phyloP scores from a whole-genome alignment of 805 yeast genomes.

The Candida methanosorbosa region DNA sequence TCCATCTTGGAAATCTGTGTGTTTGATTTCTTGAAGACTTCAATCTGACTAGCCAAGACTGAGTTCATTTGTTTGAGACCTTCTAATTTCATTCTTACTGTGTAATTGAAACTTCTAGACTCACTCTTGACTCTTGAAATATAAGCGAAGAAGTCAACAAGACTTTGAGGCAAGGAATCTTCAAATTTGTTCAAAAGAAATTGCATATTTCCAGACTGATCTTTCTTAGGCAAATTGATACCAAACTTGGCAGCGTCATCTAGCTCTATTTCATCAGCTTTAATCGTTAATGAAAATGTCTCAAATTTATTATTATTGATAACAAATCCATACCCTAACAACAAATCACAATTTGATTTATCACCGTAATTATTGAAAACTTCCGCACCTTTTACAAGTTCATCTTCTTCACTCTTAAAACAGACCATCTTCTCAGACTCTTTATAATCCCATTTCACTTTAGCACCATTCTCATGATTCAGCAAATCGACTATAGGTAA shows the following conservation, averaged over 20 bases:
- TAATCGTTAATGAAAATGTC: constrained; percentile 49
- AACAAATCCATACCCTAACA: constrained; percentile 76
- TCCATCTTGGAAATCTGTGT: constrained; percentile 6
- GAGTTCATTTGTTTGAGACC: constrained; percentile 47
- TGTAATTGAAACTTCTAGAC: constrained; percentile 21
- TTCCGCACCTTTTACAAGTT: constrained; percentile 40
- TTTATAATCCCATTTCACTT: constrained; percentile 53
- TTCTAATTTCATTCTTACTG: constrained; percentile 49
- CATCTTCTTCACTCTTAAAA: constrained; percentile 28
- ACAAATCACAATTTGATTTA: constrained; percentile 51
- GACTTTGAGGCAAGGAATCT: constrained; percentile 26
- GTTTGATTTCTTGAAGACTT: constrained; percentile 27
- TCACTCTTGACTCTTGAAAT: constrained; percentile 43
- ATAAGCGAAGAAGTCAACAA: constrained; percentile 48
- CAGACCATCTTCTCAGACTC: constrained; percentile 10
- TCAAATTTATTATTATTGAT: constrained; percentile 45
- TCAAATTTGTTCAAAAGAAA: constrained; percentile 20
- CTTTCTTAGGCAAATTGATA: constrained; percentile 29
- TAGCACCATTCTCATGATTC: constrained; percentile 54
- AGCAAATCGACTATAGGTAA: constrained; percentile 73
- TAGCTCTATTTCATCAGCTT: constrained; percentile 21
- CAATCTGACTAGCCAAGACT: constrained; percentile 44
- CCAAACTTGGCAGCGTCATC: constrained; percentile 26
- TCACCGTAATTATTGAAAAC: constrained; percentile 80
- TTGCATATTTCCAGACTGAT: constrained; percentile 29